Evolutionary conservation across 2,329 filamentous ascomycete species (phyloP).

Genomic region (Remersonia thermophila): DNA sequence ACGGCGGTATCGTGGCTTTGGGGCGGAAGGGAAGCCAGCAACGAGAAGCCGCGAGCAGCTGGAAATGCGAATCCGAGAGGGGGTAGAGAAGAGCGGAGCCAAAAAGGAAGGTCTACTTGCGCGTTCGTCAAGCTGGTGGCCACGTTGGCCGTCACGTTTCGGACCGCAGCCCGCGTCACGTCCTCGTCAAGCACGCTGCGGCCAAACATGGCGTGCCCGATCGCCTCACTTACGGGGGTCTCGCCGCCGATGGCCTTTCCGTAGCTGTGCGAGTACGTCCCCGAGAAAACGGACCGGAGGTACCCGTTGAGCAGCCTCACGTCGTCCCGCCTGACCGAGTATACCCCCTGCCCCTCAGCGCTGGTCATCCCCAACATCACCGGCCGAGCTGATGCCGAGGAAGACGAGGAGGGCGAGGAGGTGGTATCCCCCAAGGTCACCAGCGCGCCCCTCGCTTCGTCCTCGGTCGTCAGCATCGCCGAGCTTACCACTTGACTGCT

Average conservation of each 20-base stretch:
- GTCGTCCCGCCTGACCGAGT: conserved; percentile 12
- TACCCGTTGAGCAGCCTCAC: conserved; percentile 11
- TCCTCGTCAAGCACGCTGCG: conserved; percentile 3
- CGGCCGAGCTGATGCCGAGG: no score
- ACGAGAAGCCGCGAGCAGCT: no score
- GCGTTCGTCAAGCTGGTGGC: conserved; percentile 17
- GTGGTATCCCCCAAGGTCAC: background rate
- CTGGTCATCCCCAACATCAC: no score
- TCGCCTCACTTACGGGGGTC: conserved; percentile 11
- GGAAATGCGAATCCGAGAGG: background rate
- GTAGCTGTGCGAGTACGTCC: conserved; percentile 13
- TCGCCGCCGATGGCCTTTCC: conserved; percentile 6
- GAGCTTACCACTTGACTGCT: conserved; percentile 11
- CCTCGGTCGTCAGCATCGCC: conserved; percentile 4
- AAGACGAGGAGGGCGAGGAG: background rate
- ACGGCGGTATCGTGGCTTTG: no score
- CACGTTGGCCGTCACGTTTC: conserved; percentile 17
- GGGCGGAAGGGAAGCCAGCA: no score
- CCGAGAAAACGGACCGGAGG: conserved; percentile 11
- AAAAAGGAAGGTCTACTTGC: conserved; percentile 12
- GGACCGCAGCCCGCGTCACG: conserved; percentile 9
- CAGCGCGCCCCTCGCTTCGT: background rate
- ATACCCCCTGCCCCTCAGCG: conserved; percentile 3
- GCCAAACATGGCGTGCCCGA: conserved; percentile 13
- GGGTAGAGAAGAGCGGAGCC: conserved; percentile 1